Base-by-base conservation (phyloP, 345 rosid genomes). In the Xanthoceras sorbifolium region DNA sequence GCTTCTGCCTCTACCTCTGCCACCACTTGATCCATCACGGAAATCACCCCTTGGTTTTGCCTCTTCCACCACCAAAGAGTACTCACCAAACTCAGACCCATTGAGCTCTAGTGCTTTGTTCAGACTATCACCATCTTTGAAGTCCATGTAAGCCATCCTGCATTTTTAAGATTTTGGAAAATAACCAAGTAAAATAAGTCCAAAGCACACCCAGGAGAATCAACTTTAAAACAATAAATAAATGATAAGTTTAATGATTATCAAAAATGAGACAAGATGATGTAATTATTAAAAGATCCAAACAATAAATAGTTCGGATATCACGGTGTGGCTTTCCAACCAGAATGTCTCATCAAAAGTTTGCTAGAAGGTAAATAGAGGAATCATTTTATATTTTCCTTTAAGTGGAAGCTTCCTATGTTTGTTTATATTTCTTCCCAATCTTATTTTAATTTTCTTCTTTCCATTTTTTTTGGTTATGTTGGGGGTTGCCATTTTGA, bases 271-370 rank as follows among this genome's bases (percentile, higher is more conserved):
- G 8, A 36, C 8, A 3, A 36, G 40, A 36, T 36, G 40, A 36
- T 3, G 1, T 36, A 36, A 36, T 36, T 36, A 36, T 36, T 36
- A 36, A 36, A 9, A 36, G 40, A 36, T 36, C 8, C 40, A 6
- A 36, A 9, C 9, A 1, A 36, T n/a, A n/a, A n/a, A n/a, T 96
- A 23, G 99, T 96, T 81, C 94, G 99, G 34, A 93, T 96, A 73
- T 96, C 99, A 38, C 89, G 99, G 75, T 93, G 94, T 72, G 99
- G 99, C 62, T 96, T 91, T 84, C 99, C 99, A 78, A 96, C 99
- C 32, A 91, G 98, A 87, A 85, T 96, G 94, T 82, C 95, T 71
- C 99, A 96, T 80, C 97, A 93, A 82, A 96, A 96, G 88, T 93
- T 96, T 83, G 89, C 99, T 20, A 84, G 93, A 84, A 96, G 99